A percentile compares a stretch with the other conserved stretches of the same genome.
Conservation (phyloP, 805 yeast species). For the Candida ulmi region DNA sequence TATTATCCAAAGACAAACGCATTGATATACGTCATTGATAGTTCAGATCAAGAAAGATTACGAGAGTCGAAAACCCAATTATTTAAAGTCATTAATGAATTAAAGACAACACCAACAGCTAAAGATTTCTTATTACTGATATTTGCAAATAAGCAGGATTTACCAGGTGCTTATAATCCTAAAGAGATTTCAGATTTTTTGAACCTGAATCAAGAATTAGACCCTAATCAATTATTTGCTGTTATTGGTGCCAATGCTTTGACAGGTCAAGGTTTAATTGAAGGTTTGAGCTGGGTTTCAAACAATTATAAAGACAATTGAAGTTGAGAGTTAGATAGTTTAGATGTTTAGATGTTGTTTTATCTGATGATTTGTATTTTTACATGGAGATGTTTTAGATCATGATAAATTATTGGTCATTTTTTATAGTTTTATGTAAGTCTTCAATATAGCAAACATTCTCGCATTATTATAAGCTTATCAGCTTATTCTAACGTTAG, state of each 20-base stretch:
- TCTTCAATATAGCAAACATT: too few relatives aligned
- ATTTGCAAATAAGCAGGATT: constrained; percentile 93
- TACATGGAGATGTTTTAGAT: too few relatives aligned
- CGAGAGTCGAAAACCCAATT: constrained; percentile 76
- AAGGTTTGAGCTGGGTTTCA: constrained; percentile 83
- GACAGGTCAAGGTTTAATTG: constrained; percentile 85
- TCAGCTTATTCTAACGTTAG: neutral
- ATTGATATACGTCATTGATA: constrained; percentile 83
- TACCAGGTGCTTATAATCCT: constrained; percentile 82
- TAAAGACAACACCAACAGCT: constrained; percentile 47
- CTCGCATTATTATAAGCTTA: neutral
- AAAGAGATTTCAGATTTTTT: constrained; percentile 76
- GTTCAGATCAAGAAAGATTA: constrained; percentile 65
- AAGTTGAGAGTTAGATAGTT: neutral
- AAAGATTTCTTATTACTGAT: constrained; percentile 73
- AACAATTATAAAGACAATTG: constrained; percentile 40
- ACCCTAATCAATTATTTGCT: constrained; percentile 77
- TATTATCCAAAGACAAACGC: constrained; percentile 93
- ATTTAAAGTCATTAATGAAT: constrained; percentile 71
- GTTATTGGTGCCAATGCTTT: constrained; percentile 88
- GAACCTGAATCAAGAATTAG: constrained; percentile 49
- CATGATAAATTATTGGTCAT: too few relatives aligned
- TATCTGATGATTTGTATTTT: too few relatives aligned
- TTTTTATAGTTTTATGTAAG: too few relatives aligned
- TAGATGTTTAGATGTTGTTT: too few relatives aligned